Evolutionary conservation across 305 asterid species (phyloP).

Genomic region (Fraxinus platypoda): DNA sequence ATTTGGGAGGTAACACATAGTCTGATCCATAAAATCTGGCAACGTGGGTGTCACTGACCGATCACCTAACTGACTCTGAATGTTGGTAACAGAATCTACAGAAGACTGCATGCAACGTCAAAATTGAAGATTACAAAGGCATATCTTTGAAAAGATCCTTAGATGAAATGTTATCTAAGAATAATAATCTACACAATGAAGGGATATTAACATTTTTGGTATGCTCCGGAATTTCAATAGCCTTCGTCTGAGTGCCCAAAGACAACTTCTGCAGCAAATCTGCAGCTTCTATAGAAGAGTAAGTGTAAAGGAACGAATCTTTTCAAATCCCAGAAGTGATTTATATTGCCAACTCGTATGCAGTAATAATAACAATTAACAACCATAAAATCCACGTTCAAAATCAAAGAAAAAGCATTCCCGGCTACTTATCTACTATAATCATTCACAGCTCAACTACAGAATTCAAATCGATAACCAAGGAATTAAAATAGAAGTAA

Average conservation of each 20-base stretch:
- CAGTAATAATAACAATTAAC: not conserved
- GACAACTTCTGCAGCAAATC: slow-evolving; percentile 59
- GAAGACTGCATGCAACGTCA: slow-evolving; percentile 38
- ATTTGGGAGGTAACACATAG: slow-evolving; percentile 39
- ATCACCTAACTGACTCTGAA: slow-evolving; percentile 40
- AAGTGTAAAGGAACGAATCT: slow-evolving; percentile 44
- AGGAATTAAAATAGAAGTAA: not conserved
- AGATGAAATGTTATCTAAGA: not conserved
- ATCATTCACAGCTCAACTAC: too few species aligned
- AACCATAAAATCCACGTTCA: not conserved
- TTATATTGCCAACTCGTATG: not conserved
- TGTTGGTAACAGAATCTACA: slow-evolving; percentile 32
- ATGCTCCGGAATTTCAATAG: slow-evolving; percentile 40
- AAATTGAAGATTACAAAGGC: not conserved
- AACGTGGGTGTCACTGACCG: slow-evolving; percentile 44
- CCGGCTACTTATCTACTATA: not conserved
- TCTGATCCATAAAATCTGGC: slow-evolving; percentile 53
- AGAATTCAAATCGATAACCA: too few species aligned
- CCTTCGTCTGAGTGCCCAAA: slow-evolving; percentile 50
- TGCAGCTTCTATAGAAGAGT: slow-evolving; percentile 45
- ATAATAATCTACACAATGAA: not conserved
- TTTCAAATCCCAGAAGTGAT: not conserved
- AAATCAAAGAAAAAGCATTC: not conserved
- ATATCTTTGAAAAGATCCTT: not conserved
- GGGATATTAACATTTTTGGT: slow-evolving; percentile 40